Evolutionary conservation across 768 basidiomycete species (phyloP).

Genomic region (Tulasnella sp.): DNA sequence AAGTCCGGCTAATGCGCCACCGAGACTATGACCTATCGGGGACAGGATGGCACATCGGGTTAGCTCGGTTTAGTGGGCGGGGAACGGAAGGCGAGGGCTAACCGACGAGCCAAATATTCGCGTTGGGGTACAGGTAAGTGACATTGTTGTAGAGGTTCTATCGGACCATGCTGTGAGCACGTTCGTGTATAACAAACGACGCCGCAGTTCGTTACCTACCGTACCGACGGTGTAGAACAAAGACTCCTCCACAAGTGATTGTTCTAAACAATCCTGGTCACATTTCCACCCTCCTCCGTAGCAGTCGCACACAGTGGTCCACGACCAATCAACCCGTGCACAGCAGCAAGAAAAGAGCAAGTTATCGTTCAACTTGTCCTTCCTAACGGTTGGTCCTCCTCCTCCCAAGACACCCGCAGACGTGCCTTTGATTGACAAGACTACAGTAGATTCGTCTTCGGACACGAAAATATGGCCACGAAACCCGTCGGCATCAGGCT

Average conservation of each 20-base stretch:
- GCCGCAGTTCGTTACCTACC: constrained; percentile 45
- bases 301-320: constrained; percentile 90
- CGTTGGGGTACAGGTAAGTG: constrained; percentile 80
- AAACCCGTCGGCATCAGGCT: constrained; percentile 78
- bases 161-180: background rate
- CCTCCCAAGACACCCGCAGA: constrained; percentile 41
- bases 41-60: background rate
- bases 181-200: background rate
- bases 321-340: constrained; percentile 88
- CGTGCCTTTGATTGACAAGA: constrained; percentile 90
- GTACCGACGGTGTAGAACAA: constrained; percentile 84
- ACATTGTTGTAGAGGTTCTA: constrained; percentile 93
- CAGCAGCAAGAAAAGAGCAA: constrained; percentile 95
- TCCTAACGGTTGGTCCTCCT: constrained; percentile 55
- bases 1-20: constrained; percentile 79
- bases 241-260: constrained; percentile 70
- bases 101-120: constrained; percentile 86
- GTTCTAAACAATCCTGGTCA: constrained; percentile 74
- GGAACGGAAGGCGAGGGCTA: constrained; percentile 28
- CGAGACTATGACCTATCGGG: constrained; percentile 62
- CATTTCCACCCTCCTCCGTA: constrained; percentile 71
- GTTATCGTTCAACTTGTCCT: constrained; percentile 94
- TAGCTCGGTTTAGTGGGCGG: background rate
- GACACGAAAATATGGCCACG: constrained; percentile 85
- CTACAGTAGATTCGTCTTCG: constrained; percentile 75